phyloP scores from a whole-genome alignment of 768 basidiomycete genomes.

The Rossbeevera mucosa region DNA sequence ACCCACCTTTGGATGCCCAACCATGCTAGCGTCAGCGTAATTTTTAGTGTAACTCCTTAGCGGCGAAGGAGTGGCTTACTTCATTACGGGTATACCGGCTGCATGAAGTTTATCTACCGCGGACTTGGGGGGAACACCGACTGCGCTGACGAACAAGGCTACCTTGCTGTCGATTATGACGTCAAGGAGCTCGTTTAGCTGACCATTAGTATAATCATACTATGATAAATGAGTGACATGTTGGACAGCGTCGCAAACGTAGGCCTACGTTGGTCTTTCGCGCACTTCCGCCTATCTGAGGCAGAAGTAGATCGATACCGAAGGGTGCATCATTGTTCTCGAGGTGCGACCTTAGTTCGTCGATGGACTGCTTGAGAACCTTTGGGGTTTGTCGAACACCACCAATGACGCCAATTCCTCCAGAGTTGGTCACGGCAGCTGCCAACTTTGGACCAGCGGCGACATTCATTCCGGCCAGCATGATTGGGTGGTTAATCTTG shows the following conservation, averaged over 20 bases:
- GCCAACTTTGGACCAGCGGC: slow-evolving; percentile 82
- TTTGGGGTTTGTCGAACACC: slow-evolving; percentile 72
- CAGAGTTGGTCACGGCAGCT: slow-evolving; percentile 89
- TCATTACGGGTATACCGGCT: slow-evolving; percentile 80
- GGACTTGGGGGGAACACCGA: slow-evolving; percentile 81
- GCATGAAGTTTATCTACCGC: slow-evolving; percentile 78
- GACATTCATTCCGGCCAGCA: slow-evolving; percentile 82
- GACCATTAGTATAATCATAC: slow-evolving; percentile 76
- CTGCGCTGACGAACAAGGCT: slow-evolving; percentile 76
- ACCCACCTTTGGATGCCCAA: slow-evolving; percentile 77
- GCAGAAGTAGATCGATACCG: slow-evolving; percentile 80
- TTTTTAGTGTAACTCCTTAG: not conserved
- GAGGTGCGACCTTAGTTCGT: slow-evolving; percentile 69
- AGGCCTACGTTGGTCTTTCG: slow-evolving; percentile 68
- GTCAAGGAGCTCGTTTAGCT: slow-evolving; percentile 71
- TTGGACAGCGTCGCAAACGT: not conserved
- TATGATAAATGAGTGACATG: slow-evolving; percentile 8
- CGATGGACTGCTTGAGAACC: slow-evolving; percentile 60
- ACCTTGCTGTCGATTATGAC: slow-evolving; percentile 72
- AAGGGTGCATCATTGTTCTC: slow-evolving; percentile 74
- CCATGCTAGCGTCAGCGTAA: slow-evolving; percentile 46
- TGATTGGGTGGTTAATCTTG: slow-evolving; percentile 76
- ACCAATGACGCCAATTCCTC: slow-evolving; percentile 85
- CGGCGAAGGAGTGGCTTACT: slow-evolving; percentile 44
- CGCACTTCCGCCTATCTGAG: slow-evolving; percentile 77